Conservation (phyloP, 495 filamentous ascomycete species). For the Penicillium canariense region DNA sequence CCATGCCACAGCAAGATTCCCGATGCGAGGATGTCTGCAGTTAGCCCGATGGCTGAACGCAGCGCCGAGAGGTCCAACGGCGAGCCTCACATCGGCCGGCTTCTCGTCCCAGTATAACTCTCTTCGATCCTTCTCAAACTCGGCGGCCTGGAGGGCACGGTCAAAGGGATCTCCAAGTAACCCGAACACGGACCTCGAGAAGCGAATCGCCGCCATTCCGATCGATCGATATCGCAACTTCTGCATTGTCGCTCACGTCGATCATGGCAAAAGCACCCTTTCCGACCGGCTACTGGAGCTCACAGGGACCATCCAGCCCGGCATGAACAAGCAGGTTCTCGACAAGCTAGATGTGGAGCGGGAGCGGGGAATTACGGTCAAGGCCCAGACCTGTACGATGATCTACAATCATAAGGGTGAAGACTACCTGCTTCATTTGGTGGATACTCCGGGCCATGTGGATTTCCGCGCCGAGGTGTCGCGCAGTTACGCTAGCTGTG, state of each 20-base stretch:
- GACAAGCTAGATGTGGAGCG: slow-evolving; percentile 97
- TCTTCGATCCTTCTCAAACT: slow-evolving; percentile 40
- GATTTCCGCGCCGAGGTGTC: slow-evolving; percentile 97
- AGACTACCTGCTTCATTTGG: slow-evolving; percentile 91
- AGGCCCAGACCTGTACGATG: slow-evolving; percentile 98
- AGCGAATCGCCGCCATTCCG: slow-evolving; percentile 81
- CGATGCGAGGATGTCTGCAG: slow-evolving; percentile 58
- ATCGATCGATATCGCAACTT: slow-evolving; percentile 91
- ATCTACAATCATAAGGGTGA: slow-evolving; percentile 80
- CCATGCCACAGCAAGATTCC: slow-evolving; percentile 43
- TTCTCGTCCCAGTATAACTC: slow-evolving; percentile 17
- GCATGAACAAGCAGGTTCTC: slow-evolving; percentile 89
- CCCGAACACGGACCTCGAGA: slow-evolving; percentile 61
- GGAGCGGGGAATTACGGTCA: slow-evolving; percentile 95
- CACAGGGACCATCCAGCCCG: slow-evolving; percentile 86
- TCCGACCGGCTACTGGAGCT: slow-evolving; percentile 89
- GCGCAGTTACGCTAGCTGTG: slow-evolving; percentile 90
- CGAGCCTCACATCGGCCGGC: slow-evolving; percentile 36
- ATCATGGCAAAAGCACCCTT: slow-evolving; percentile 97
- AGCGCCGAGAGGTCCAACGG: slow-evolving; percentile 37
- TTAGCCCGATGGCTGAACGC: slow-evolving; percentile 52
- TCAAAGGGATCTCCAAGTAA: slow-evolving; percentile 24
- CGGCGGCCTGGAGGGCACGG: slow-evolving; percentile 36
- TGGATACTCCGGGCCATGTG: slow-evolving; percentile 96
- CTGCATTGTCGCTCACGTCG: slow-evolving; percentile 98